Base-by-base conservation (phyloP, 2,329 filamentous ascomycete species). In the Xylariaceae sp. region DNA sequence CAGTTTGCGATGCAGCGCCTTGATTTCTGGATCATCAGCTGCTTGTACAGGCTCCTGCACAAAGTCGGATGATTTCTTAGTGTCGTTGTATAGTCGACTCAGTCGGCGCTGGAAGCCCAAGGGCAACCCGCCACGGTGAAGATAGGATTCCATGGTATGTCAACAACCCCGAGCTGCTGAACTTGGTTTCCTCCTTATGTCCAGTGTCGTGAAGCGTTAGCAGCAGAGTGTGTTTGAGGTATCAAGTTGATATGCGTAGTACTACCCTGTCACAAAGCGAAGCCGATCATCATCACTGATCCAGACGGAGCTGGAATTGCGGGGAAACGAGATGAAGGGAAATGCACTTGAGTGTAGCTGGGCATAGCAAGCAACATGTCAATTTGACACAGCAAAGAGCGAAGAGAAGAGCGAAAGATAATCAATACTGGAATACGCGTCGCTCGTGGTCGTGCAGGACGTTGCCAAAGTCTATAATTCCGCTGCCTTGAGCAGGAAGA, bases 31-130 rank as follows among this genome's bases (percentile, higher is more conserved):
- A 64, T 85, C 76, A 62, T 85, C 73, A 60, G 79, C 71, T 63
- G 82, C 82, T 67, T 76, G 83, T 56, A 76, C 77, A 46, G 80
- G 78, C 64, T 80, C 80, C 65, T 80, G 84, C 64, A 88, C 82
- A 57, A 87, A 87, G 66, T 88, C 84, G 64, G 81, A 86, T 22
- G 85, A 88, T 59, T 83, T 86, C 65, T 91, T 91, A 50, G 87
- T 89, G 71, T 91, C 87, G 58, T 87, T 86, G 66, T 91, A 91
- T 49, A 91, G 80, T 61, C 86, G 77, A 57, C 83, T 87, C 15
- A 89, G 75, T 47, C 81, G 77, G 52, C 80, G 76, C 65, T 83
- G 80, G 51, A 83, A 77, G 43, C 81, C 76, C 66, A 79, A 68
- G 68, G 77, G 73, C 53, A 79, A 75, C 66, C 76, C 75, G 48